A percentile compares a stretch with the other conserved stretches of the same genome.
phyloP scores from a whole-genome alignment of 1,284 basidiomycete genomes.

The Exobasidium rhododendri region DNA sequence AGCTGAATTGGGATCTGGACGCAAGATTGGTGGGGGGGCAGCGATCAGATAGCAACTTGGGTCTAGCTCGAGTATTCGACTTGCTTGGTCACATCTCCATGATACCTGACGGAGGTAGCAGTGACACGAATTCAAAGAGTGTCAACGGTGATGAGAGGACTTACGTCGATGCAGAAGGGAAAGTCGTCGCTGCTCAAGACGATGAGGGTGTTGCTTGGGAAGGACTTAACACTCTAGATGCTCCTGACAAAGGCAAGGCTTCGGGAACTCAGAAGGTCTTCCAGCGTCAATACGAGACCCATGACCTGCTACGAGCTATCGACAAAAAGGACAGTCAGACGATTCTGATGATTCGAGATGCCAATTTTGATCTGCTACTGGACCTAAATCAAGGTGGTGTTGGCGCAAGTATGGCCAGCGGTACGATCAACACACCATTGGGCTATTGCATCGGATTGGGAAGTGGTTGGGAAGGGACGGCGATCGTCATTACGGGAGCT shows the following conservation, averaged over 20 bases:
- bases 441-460: slow-evolving; percentile 42
- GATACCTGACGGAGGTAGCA: neutral
- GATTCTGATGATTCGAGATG: slow-evolving; percentile 45
- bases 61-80: slow-evolving; percentile 29
- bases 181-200: slow-evolving; percentile 19
- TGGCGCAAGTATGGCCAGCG: neutral
- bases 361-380: slow-evolving; percentile 47
- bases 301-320: slow-evolving; percentile 50
- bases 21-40: slow-evolving; percentile 30
- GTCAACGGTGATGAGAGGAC: neutral
- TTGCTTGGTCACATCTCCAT: slow-evolving; percentile 26
- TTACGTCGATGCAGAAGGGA: neutral
- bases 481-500: slow-evolving; percentile 45
- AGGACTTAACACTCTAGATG: neutral
- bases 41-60: slow-evolving; percentile 27
- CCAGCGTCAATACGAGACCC: slow-evolving; percentile 31
- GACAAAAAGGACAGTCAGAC: slow-evolving; percentile 48
- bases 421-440: slow-evolving; percentile 14
- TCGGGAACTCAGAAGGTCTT: neutral
- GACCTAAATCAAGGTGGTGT: slow-evolving; percentile 22
- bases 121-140: slow-evolving; percentile 9
- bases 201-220: slow-evolving; percentile 19
- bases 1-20: slow-evolving; percentile 38
- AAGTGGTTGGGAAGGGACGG: slow-evolving; percentile 36
- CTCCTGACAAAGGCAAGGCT: neutral